Percentiles rank a stretch among this genome's conserved stretches.
These are phyloP conservation scores for Croton setiger DNA, from an alignment of 441 rosid species.

Conservation along the genomic window DNA sequence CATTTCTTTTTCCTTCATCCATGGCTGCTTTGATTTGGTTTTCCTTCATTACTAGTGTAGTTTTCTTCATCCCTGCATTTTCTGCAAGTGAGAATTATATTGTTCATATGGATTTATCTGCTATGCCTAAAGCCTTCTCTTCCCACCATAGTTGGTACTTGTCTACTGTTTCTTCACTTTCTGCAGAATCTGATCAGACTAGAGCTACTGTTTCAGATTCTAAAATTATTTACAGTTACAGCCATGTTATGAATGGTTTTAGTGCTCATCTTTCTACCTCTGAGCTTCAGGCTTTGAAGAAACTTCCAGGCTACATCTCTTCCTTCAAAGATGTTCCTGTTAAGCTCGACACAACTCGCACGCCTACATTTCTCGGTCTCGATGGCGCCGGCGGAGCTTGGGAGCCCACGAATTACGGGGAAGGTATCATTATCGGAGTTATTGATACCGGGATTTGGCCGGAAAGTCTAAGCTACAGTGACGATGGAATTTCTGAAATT, in stretches of 20 bases:
- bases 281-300: conserved; percentile 42
- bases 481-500: conserved; percentile 46
- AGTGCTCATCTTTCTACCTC: conserved; percentile 47
- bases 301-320: conserved; percentile 44
- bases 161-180: conserved; percentile 40
- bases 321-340: conserved; percentile 38
- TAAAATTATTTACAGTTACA: conserved; percentile 42
- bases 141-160: conserved; percentile 40
- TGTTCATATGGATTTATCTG: conserved; percentile 48
- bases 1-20: conserved; percentile 1
- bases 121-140: conserved; percentile 52
- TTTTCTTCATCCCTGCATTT: conserved; percentile 9
- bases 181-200: neutral
- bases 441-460: conserved; percentile 88
- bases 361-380: conserved; percentile 66
- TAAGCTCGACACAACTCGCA: conserved; percentile 52
- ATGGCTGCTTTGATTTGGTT: conserved; percentile 23
- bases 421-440: conserved; percentile 56
- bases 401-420: conserved; percentile 45
- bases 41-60: conserved; percentile 14
- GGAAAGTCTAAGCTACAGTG: conserved; percentile 60
- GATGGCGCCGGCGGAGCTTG: conserved; percentile 33
- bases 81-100: conserved; percentile 44
- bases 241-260: conserved; percentile 47
- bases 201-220: conserved; percentile 8